phyloP scores from a whole-genome alignment of 1,284 basidiomycete species.

The Pisolithus thermaeus region DNA sequence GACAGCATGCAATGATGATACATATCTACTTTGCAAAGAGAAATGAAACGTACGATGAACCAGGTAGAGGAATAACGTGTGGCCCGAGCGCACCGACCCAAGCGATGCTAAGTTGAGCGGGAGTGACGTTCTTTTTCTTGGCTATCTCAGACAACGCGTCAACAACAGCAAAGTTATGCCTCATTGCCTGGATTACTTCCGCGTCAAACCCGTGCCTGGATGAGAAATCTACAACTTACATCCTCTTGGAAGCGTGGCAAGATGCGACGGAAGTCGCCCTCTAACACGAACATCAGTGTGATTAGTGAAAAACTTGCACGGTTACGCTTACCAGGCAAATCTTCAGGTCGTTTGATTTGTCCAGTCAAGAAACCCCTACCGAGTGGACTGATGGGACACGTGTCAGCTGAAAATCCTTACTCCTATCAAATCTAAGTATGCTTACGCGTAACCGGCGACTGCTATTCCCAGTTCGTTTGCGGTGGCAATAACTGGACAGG shows the following conservation, averaged over 20 bases:
- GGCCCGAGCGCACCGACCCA: slow-evolving; percentile 38
- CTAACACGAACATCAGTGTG: slow-evolving; percentile 6
- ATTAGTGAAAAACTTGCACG: neutral
- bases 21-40: neutral
- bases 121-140: slow-evolving; percentile 38
- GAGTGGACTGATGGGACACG: slow-evolving; percentile 37
- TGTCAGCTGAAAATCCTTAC: neutral
- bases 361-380: slow-evolving; percentile 57
- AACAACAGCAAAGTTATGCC: slow-evolving; percentile 50
- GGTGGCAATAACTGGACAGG: slow-evolving; percentile 31
- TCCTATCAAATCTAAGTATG: neutral
- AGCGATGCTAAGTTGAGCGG: slow-evolving; percentile 53
- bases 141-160: slow-evolving; percentile 42
- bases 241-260: slow-evolving; percentile 27
- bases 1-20: neutral
- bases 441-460: slow-evolving; percentile 49
- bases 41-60: slow-evolving; percentile 21
- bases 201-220: neutral
- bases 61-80: slow-evolving; percentile 26
- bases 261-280: slow-evolving; percentile 21
- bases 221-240: slow-evolving; percentile 10
- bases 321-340: slow-evolving; percentile 33
- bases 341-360: slow-evolving; percentile 38
- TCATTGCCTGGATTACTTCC: slow-evolving; percentile 32
- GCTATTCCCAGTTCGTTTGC: slow-evolving; percentile 43